Evolutionary conservation across 1,284 basidiomycete species (phyloP).

Genomic region (Trichosporon faecale): DNA sequence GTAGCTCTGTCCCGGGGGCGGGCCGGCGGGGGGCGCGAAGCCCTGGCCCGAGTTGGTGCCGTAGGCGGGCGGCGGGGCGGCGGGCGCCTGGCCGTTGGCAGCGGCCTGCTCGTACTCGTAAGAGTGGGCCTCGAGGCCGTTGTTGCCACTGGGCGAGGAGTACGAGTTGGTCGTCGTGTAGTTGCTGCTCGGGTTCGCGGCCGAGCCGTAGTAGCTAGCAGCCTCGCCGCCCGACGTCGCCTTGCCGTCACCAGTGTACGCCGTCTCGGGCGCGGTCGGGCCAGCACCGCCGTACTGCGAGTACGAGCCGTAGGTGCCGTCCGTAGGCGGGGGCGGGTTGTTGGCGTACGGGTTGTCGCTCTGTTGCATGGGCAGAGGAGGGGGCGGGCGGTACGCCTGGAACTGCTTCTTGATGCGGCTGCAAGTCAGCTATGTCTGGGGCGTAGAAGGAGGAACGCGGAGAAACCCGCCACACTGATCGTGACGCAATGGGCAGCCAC

Average conservation of each 20-base stretch:
- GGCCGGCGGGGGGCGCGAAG: slow-evolving; percentile 37
- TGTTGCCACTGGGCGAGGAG: not conserved
- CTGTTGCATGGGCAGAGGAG: not conserved
- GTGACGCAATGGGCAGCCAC: not conserved
- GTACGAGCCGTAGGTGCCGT: slow-evolving; percentile 10
- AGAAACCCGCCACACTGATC: not conserved
- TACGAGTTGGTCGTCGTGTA: not conserved
- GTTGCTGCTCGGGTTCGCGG: slow-evolving; percentile 3
- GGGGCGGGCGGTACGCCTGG: slow-evolving; percentile 1
- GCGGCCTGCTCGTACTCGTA: slow-evolving; percentile 51
- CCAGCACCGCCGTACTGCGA: not conserved
- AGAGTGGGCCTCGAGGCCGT: slow-evolving; percentile 14
- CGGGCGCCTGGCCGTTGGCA: slow-evolving; percentile 21
- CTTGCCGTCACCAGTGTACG: slow-evolving; percentile 5
- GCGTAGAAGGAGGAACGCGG: not conserved
- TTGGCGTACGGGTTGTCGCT: slow-evolving; percentile 7
- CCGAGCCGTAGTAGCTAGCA: not conserved
- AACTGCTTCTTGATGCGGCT: slow-evolving; percentile 9
- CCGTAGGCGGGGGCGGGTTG: slow-evolving; percentile 5
- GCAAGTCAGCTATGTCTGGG: not conserved
- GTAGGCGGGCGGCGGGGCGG: slow-evolving; percentile 11
- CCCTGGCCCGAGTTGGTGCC: slow-evolving; percentile 11
- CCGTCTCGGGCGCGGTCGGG: not conserved
- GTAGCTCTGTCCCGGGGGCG: slow-evolving; percentile 28
- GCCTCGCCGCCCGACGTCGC: not conserved